Evolutionary conservation across 108 stramenopile species (phyloP).

Genomic region (Cyclotella atomus): DNA sequence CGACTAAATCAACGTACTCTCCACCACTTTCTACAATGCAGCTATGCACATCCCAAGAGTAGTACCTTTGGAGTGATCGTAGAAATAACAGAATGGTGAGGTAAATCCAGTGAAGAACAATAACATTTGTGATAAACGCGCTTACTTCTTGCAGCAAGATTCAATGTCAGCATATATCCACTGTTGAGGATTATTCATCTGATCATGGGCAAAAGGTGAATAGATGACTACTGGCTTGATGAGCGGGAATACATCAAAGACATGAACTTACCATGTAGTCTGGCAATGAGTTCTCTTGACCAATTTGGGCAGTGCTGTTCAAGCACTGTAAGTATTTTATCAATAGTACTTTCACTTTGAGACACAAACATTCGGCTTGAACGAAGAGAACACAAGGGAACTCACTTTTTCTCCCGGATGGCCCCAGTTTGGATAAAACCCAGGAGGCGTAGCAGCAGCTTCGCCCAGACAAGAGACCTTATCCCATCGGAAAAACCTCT

Average conservation of each 20-base stretch:
- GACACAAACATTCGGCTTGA: neutral
- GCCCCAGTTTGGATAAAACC: neutral
- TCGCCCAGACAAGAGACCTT: neutral
- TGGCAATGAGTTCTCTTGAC: neutral
- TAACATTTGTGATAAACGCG: no score
- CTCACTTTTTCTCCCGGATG: constrained; percentile 1
- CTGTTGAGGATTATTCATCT: neutral
- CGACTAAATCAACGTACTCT: no score
- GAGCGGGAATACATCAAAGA: no score
- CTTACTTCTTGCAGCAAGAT: constrained; percentile 2
- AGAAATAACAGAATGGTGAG: no score
- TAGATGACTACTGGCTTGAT: no score
- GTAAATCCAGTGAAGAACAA: neutral
- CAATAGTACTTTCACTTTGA: no score
- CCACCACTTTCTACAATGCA: no score
- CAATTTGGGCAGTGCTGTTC: constrained; percentile 1
- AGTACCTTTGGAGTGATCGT: no score
- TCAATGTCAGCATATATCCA: constrained; percentile 3
- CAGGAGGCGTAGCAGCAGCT: neutral
- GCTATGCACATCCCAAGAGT: no score
- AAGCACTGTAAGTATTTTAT: no score
- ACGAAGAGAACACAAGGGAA: neutral
- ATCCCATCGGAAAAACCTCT: neutral
- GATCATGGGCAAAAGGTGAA: neutral
- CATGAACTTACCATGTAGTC: neutral